Evolutionary conservation across 306 rosid species (phyloP), one percentile per base, ranked within the genome.

Genomic region (Dryas octopetala): DNA sequence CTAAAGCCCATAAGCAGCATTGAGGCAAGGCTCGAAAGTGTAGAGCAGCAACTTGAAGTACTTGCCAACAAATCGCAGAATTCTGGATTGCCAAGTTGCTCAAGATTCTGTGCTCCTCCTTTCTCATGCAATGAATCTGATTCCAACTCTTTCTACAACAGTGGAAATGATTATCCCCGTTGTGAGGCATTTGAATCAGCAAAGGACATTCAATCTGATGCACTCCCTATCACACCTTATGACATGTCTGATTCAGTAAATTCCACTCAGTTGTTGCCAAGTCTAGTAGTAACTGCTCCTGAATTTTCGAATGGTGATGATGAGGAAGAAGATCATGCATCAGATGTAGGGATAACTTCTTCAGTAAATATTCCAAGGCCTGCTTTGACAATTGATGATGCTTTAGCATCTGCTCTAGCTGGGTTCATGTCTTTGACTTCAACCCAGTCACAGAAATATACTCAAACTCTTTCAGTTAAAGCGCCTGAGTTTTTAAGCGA

Each of bases 31-130:
- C 99, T 96, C 38, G 87, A 88, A 76, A 85, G 61, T 76, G 96
- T 96, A 44, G 99, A 96, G 84, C 90, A 86, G 87, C 97, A 92
- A 62, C 90, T 96, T 83, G 98, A 88, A 74, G 74, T 83, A 28
- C 76, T 92, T 50, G 71, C 76, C 62, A 84, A 71, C 77, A 85
- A 86, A 62, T 72, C 78, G 41, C 85, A 80, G 80, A 82, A 73
- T 76, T 78, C 91, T 64, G 83, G 78, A 61, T 65, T 57, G 57
- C 74, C 87, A 45, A 76, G 87, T 61, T 74, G 79, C 85, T 63
- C 77, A 79, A 85, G 89, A 82, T 83, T 85, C 68, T 78, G 73
- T 66, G 91, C 89, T 77, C 92, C 96, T 45, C 84, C 88, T 61
- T 85, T 82, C 83, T 88, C 91, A 41, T 85, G 76, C 68, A 74